Conservation (phyloP, 768 basidiomycete species). For the Tephrocybe rancida region DNA sequence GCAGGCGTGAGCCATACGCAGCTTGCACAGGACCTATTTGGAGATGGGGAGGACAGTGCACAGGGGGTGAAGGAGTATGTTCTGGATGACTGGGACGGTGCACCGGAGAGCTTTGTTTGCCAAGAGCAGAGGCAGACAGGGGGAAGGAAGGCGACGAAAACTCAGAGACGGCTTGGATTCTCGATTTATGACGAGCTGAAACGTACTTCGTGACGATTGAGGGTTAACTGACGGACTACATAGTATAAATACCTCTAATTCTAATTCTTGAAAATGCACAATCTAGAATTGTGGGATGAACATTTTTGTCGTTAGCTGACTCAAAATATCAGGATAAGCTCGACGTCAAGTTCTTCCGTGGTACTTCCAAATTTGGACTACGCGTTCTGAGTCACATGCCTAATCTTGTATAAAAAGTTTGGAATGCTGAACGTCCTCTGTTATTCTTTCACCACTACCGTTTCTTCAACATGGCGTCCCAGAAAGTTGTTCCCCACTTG, state of each 20-base stretch:
- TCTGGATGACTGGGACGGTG: slow-evolving; percentile 93
- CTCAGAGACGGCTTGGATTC: slow-evolving; percentile 81
- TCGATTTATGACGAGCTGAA: slow-evolving; percentile 77
- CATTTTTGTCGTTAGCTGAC: too few relatives aligned
- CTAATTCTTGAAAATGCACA: too few relatives aligned
- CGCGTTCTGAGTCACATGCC: slow-evolving; percentile 6
- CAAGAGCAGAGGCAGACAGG: slow-evolving; percentile 93
- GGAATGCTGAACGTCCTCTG: neutral
- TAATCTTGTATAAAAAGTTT: slow-evolving; percentile 6
- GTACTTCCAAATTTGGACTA: slow-evolving; percentile 2
- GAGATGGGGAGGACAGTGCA: slow-evolving; percentile 64
- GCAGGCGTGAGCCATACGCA: slow-evolving; percentile 97
- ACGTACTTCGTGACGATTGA: slow-evolving; percentile 11
- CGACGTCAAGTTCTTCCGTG: too few relatives aligned
- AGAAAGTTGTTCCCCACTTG: slow-evolving; percentile 58
- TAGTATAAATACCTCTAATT: slow-evolving; percentile 1
- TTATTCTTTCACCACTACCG: neutral
- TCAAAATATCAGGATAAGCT: too few relatives aligned
- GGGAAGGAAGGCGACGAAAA: slow-evolving; percentile 87
- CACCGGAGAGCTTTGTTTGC: slow-evolving; percentile 97
- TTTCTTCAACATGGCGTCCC: slow-evolving; percentile 11
- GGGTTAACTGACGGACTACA: neutral
- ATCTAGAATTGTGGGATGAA: too few relatives aligned
- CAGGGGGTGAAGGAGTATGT: slow-evolving; percentile 68
- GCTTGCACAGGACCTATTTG: slow-evolving; percentile 93